Conservation (phyloP, 2,329 filamentous ascomycete genomes). For the Verticillium alfalfae region DNA sequence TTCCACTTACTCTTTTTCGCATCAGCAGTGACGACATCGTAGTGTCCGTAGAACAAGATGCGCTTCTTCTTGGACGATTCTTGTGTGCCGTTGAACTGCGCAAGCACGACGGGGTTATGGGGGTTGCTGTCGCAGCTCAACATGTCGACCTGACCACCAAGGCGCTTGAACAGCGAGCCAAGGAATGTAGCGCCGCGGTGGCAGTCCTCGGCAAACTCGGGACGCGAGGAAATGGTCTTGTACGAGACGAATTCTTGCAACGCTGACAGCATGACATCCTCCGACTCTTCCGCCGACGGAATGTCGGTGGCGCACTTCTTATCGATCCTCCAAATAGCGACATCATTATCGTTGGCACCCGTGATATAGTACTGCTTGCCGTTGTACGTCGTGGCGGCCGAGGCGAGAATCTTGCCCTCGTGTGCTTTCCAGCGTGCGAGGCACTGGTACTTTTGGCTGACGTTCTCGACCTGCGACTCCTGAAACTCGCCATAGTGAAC, state of each 20-base stretch:
- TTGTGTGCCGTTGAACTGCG: slow-evolving; percentile 72
- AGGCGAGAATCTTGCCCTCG: slow-evolving; percentile 80
- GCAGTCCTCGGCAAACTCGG: slow-evolving; percentile 86
- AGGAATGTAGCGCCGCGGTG: slow-evolving; percentile 88
- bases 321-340: slow-evolving; percentile 79
- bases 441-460: slow-evolving; percentile 78
- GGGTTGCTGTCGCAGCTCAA: slow-evolving; percentile 68
- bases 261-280: slow-evolving; percentile 61
- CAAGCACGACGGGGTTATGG: slow-evolving; percentile 89
- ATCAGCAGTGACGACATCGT: slow-evolving; percentile 92
- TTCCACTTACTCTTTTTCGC: slow-evolving; percentile 78
- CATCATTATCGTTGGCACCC: slow-evolving; percentile 84
- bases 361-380: slow-evolving; percentile 84
- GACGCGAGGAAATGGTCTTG: slow-evolving; percentile 83
- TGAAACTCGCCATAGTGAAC: slow-evolving; percentile 57
- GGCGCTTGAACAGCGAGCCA: slow-evolving; percentile 82
- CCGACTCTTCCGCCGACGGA: slow-evolving; percentile 28
- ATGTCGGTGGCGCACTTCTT: slow-evolving; percentile 9
- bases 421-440: slow-evolving; percentile 78
- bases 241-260: slow-evolving; percentile 84
- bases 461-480: slow-evolving; percentile 39
- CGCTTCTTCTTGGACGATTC: slow-evolving; percentile 67
- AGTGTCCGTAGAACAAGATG: slow-evolving; percentile 95
- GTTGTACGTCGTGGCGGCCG: slow-evolving; percentile 65
- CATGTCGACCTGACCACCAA: slow-evolving; percentile 86